phyloP scores from a whole-genome alignment of 2,329 filamentous ascomycete genomes.

The Penicillium corylophilum region DNA sequence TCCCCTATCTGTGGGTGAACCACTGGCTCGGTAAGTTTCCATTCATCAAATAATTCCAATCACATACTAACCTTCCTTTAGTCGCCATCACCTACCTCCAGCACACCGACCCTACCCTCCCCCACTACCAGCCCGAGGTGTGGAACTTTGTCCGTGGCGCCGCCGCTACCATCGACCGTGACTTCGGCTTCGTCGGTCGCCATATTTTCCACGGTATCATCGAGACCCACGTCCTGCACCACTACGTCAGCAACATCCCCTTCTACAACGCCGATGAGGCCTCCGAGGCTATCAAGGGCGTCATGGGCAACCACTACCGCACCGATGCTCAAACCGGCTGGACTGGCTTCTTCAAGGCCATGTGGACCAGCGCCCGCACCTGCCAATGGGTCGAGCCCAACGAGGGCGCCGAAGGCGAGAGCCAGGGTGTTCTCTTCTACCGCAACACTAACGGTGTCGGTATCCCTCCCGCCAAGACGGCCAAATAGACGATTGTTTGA shows the following conservation, averaged over 20 bases:
- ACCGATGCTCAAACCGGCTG: conserved; percentile 74
- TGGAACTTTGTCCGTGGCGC: conserved; percentile 96
- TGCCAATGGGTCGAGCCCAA: conserved; percentile 98
- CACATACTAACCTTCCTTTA: conserved; percentile 37
- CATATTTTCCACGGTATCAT: conserved; percentile 91
- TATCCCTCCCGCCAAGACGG: conserved; percentile 52
- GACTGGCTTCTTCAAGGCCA: conserved; percentile 76
- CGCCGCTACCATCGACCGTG: conserved; percentile 92
- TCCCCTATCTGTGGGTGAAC: conserved; percentile 97
- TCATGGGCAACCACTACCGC: conserved; percentile 97
- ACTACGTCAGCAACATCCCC: conserved; percentile 93
- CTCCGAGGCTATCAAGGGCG: conserved; percentile 84
- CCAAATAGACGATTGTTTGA: conserved; percentile 25
- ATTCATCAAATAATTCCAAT: background rate
- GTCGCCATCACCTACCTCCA: conserved; percentile 97
- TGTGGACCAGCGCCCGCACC: conserved; percentile 78
- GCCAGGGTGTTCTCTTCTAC: conserved; percentile 88
- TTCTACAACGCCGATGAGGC: conserved; percentile 97
- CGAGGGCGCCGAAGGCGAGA: conserved; percentile 74
- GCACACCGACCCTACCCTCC: conserved; percentile 91
- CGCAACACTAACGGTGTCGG: conserved; percentile 90
- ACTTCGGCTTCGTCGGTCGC: conserved; percentile 94
- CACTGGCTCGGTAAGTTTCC: conserved; percentile 87
- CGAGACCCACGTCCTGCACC: conserved; percentile 96
- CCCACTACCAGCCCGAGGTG: conserved; percentile 80